phyloP scores from a whole-genome alignment of 225 moss, liverwort and hornwort species.

The Anthoceros angustus region DNA sequence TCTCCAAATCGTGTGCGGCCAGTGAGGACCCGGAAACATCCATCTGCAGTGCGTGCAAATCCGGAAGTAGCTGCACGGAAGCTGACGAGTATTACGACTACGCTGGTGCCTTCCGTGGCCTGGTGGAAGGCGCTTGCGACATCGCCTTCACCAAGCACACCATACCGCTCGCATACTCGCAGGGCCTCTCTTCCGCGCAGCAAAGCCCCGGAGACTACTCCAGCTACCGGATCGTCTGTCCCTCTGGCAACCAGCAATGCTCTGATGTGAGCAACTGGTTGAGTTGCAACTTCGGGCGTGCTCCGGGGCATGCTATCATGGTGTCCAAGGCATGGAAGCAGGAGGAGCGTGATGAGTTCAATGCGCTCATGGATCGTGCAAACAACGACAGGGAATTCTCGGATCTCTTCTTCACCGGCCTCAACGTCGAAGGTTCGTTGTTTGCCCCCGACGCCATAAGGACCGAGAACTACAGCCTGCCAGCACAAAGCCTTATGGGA shows the following conservation, averaged over 20 bases:
- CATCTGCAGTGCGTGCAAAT: slow-evolving; percentile 26
- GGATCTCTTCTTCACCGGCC: slow-evolving; percentile 22
- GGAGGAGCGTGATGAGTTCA: slow-evolving; percentile 14
- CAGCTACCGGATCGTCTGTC: slow-evolving; percentile 20
- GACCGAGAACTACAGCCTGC: slow-evolving; percentile 17
- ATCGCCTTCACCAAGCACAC: slow-evolving; percentile 38
- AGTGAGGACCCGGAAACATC: slow-evolving; percentile 8
- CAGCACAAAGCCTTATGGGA: background rate
- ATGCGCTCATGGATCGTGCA: slow-evolving; percentile 18
- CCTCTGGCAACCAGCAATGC: slow-evolving; percentile 11
- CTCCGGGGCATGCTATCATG: slow-evolving; percentile 32
- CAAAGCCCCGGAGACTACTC: slow-evolving; percentile 12
- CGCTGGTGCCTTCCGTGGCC: slow-evolving; percentile 26
- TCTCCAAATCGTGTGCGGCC: slow-evolving; percentile 31
- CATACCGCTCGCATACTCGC: slow-evolving; percentile 20
- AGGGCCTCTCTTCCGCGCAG: slow-evolving; percentile 20
- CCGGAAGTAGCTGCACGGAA: slow-evolving; percentile 15
- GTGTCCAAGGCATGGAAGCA: background rate
- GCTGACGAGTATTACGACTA: slow-evolving; percentile 28
- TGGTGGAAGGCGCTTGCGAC: slow-evolving; percentile 26
- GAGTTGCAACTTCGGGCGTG: slow-evolving; percentile 31
- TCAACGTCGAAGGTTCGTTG: slow-evolving; percentile 18
- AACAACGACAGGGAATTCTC: slow-evolving; percentile 21
- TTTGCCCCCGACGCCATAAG: slow-evolving; percentile 25
- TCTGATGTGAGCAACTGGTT: slow-evolving; percentile 17